Base-by-base conservation (phyloP, 2,329 filamentous ascomycete species). In the Dactylellina parvicollis region DNA sequence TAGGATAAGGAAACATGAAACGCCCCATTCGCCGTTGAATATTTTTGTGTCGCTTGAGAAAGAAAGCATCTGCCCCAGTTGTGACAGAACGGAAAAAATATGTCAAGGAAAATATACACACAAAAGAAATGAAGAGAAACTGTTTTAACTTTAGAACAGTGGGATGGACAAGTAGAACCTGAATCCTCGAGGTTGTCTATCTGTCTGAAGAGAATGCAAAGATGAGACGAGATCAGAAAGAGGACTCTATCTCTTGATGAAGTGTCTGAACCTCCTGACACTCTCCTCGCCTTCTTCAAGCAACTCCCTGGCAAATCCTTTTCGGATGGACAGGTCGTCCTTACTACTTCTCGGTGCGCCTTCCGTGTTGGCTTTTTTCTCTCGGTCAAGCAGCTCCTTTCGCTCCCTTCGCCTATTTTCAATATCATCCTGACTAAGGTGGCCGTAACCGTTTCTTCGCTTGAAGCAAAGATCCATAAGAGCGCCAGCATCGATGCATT, bases 381-480 rank as follows among this genome's bases (percentile, higher is more conserved):
- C 76, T 18, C 72, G 74, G 10, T 77, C 76, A 34, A 77, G 75
- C 8, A 81, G 80, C 4, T 85, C 83, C 52, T 89, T 86, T 54
- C 91, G 85, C 78, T 92, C 88, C 49, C 87, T 84, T 50, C 94
- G 84, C 74, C 90, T 86, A 76, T 89, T 86, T 76, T 97, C 92
- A 70, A 97, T 91, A 3, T 88, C 86, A 14, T 90, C 89, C 80
- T 96, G 92, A 78, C 88, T 92, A 16, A 97, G 83, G 77, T 92
- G 89, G 4, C 89, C 90, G 76, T 94, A 92, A 3, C 91, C 91
- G 78, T 92, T 91, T 50, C 90, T 87, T 42, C 91, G 87, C 76
- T 89, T 88, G 80, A 95, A 93, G 75, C 91, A 96, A 7, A 91
- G 86, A 75, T 96, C 92, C 83, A 96, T 87, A 12, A 98, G 83